Percentiles rank a stretch among this genome's conserved stretches.
Evolutionary conservation across 2,329 filamentous ascomycete species (phyloP).

Genomic region (Sporothrix curviconia): DNA sequence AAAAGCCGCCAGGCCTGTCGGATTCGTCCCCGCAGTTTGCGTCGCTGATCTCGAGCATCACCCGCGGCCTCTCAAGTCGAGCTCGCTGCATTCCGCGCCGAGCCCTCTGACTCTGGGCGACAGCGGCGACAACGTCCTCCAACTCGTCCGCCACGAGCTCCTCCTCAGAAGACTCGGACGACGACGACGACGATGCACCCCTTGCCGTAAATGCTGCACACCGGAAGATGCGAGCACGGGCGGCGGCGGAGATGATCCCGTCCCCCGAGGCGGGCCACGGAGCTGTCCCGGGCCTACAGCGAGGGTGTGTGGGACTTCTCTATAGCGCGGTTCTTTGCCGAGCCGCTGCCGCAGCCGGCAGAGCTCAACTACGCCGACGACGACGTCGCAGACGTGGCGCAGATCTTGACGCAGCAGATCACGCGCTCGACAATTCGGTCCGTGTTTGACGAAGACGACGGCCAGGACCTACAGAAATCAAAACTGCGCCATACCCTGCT

Average conservation of each 20-base stretch:
- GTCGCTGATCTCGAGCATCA: constrained; percentile 32
- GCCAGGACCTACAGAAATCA: constrained; percentile 24
- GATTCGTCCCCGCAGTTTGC: constrained; percentile 19
- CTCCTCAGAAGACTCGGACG: constrained; percentile 29
- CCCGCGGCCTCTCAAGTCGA: constrained; percentile 29
- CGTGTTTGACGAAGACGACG: constrained; percentile 30
- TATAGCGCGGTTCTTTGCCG: constrained; percentile 50
- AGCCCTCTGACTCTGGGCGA: constrained; percentile 25
- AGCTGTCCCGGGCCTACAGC: constrained; percentile 43
- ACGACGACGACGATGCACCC: constrained; percentile 49
- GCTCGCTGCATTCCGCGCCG: constrained; percentile 25
- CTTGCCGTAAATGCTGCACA: constrained; percentile 40
- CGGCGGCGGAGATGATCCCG: constrained; percentile 25
- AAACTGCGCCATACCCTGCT: constrained; percentile 37
- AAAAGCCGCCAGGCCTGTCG: constrained; percentile 14
- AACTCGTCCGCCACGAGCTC: constrained; percentile 6
- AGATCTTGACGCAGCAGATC: constrained; percentile 66
- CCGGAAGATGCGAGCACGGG: constrained; percentile 41
- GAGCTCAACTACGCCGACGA: constrained; percentile 46
- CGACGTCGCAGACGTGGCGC: constrained; percentile 60
- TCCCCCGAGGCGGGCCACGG: constrained; percentile 42
- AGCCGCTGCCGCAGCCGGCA: constrained; percentile 47
- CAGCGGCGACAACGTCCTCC: constrained; percentile 14
- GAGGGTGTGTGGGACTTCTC: constrained; percentile 44
- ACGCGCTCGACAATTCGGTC: constrained; percentile 27